These are phyloP conservation scores for Chytridiales sp. DNA, from an alignment of 371 early-diverging fungal genomes.

Conservation along the genomic window DNA sequence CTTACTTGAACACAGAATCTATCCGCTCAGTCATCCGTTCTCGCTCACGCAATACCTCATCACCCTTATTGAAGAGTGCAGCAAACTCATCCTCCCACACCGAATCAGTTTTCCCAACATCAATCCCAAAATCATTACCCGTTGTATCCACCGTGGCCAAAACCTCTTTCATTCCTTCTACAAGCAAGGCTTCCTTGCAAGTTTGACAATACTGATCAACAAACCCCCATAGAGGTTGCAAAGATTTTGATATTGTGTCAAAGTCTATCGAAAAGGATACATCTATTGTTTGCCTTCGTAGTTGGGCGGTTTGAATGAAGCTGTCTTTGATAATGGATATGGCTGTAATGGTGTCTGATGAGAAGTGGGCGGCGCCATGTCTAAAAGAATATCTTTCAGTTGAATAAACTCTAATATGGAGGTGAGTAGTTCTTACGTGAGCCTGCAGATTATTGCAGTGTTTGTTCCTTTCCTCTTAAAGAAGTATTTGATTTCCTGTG, in stretches of 20 bases:
- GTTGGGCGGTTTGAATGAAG: background rate
- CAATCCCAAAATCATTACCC: too few relatives aligned
- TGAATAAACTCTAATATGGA: too few relatives aligned
- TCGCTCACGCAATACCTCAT: background rate
- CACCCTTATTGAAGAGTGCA: background rate
- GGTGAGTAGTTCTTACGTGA: background rate
- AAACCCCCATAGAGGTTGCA: background rate
- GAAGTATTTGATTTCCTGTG: background rate
- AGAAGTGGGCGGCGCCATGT: too few relatives aligned
- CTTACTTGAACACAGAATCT: background rate
- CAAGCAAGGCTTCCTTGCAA: background rate
- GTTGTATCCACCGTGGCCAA: background rate
- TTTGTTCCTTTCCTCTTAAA: background rate
- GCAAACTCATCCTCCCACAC: background rate
- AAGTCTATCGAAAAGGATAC: background rate
- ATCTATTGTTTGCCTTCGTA: background rate
- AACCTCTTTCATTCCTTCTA: conserved; percentile 8
- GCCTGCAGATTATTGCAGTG: background rate
- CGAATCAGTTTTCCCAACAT: background rate
- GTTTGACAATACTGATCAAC: background rate
- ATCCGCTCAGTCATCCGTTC: background rate
- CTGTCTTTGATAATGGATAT: background rate
- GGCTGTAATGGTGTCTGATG: background rate
- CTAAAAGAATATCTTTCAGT: too few relatives aligned
- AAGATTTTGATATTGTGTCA: too few relatives aligned